A percentile compares a stretch with the other conserved stretches of the same genome.
These are phyloP conservation scores for Odonthalia washingtoniensis DNA, from an alignment of 31 red algal genomes.

Conservation along the genomic window DNA sequence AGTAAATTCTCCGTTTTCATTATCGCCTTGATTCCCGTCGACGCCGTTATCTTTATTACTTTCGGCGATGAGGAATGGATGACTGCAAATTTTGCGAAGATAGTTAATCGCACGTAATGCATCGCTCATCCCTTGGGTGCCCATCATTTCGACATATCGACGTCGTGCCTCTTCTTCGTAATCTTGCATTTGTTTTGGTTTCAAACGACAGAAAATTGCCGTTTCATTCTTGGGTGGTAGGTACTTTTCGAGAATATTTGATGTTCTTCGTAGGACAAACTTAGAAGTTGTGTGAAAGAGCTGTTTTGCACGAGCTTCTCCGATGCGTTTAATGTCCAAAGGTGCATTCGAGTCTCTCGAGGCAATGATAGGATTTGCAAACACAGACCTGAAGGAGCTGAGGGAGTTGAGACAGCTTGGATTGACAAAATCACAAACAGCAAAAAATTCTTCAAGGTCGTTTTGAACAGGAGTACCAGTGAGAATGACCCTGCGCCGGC, in stretches of 20 bases:
- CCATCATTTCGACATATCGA: constrained; percentile 53
- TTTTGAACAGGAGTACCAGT: constrained; percentile 97
- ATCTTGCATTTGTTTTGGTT: constrained; percentile 58
- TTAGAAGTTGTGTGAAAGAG: constrained; percentile 60
- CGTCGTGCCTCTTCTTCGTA: constrained; percentile 67
- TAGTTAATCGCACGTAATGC: constrained; percentile 79
- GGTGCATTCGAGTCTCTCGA: constrained; percentile 74
- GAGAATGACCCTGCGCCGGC: constrained; percentile 78
- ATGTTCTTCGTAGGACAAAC: constrained; percentile 76
- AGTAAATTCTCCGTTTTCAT: not conserved
- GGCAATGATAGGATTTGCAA: constrained; percentile 79
- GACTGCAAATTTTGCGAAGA: constrained; percentile 89
- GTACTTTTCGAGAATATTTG: constrained; percentile 76
- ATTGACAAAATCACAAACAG: constrained; percentile 90
- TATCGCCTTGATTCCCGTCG: not conserved
- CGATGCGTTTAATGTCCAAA: constrained; percentile 44
- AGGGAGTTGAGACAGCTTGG: constrained; percentile 74
- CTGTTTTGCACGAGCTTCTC: constrained; percentile 69
- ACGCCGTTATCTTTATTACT: constrained; percentile 16
- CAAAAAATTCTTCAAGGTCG: constrained; percentile 90
- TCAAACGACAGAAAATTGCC: constrained; percentile 81
- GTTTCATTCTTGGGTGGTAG: constrained; percentile 85
- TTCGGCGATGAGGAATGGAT: constrained; percentile 56
- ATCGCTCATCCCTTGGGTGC: constrained; percentile 53
- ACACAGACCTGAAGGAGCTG: constrained; percentile 72